These are phyloP conservation scores for Pythium sukuiense DNA, from an alignment of 352 stramenopile species.

Conservation along the genomic window DNA sequence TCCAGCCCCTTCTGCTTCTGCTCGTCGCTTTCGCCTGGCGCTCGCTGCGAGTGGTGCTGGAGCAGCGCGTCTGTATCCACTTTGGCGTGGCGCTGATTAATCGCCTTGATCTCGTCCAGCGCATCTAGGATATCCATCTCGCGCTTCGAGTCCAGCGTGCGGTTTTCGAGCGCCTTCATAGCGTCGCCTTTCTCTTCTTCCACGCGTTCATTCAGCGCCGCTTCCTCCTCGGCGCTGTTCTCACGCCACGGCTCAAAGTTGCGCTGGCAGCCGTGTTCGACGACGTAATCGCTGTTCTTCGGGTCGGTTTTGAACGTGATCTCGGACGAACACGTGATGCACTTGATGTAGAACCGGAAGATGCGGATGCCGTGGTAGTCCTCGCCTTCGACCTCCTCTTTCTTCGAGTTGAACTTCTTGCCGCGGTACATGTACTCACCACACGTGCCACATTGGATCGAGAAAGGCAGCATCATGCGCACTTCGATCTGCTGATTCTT, in stretches of 20 bases:
- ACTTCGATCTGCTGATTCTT: constrained; percentile 96
- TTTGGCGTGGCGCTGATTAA: constrained; percentile 95
- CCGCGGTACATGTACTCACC: constrained; percentile 99
- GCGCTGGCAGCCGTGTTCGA: constrained; percentile 94
- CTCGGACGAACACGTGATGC: constrained; percentile 91
- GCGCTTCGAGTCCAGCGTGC: constrained; percentile 97
- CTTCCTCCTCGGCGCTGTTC: constrained; percentile 69
- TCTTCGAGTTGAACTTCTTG: constrained; percentile 99
- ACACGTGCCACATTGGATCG: constrained; percentile 96
- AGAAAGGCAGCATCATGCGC: constrained; percentile 99
- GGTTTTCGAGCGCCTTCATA: constrained; percentile 98
- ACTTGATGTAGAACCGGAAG: constrained; percentile 99
- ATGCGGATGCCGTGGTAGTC: constrained; percentile 97
- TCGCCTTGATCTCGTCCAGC: constrained; percentile 97
- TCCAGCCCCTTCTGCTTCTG: constrained; percentile 48
- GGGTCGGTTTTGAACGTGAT: constrained; percentile 99
- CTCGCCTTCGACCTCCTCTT: constrained; percentile 96
- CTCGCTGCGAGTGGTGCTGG: constrained; percentile 38
- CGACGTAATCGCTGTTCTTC: constrained; percentile 97
- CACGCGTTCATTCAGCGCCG: constrained; percentile 65
- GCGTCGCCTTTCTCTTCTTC: constrained; percentile 95
- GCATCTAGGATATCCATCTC: constrained; percentile 99
- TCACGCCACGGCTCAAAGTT: constrained; percentile 98
- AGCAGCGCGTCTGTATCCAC: constrained; percentile 86
- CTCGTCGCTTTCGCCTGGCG: constrained; percentile 37